Conservation (phyloP, 129 eudicot species). For the Erigeron canadensis region DNA sequence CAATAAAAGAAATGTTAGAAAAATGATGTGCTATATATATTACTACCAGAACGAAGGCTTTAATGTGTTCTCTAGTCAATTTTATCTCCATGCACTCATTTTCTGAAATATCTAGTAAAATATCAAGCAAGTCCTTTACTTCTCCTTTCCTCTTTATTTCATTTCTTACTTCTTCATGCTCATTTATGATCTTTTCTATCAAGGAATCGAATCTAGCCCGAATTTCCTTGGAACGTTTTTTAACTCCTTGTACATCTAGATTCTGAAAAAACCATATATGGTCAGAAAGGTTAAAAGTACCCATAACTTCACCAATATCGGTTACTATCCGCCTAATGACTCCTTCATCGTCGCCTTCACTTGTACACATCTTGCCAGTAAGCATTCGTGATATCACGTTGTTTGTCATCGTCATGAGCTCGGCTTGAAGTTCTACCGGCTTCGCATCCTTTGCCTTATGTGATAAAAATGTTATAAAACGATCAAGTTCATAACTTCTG, state of each 20-base stretch:
- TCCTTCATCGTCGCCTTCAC: neutral
- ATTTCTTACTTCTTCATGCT: neutral
- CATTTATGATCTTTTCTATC: neutral
- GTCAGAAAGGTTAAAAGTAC: neutral
- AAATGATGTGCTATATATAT: neutral
- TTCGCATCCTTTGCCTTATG: neutral
- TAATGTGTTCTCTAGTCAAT: constrained; percentile 5
- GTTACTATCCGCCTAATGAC: neutral
- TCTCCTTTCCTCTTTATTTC: neutral
- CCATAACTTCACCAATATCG: neutral
- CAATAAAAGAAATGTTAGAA: neutral
- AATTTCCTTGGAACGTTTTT: neutral
- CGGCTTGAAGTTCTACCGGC: neutral
- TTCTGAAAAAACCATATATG: neutral
- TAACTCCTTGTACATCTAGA: neutral
- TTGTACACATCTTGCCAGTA: neutral
- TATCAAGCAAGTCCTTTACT: neutral
- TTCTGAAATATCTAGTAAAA: neutral
- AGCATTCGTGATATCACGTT: neutral
- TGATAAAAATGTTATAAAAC: neutral
- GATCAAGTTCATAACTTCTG: neutral
- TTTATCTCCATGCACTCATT: neutral
- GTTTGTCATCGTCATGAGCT: neutral
- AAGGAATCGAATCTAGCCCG: neutral
- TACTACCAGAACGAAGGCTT: neutral